Percentiles rank a stretch among this genome's conserved stretches.
Conservation (phyloP, 768 basidiomycete species). For the Cystofilobasidium bisporidii region DNA sequence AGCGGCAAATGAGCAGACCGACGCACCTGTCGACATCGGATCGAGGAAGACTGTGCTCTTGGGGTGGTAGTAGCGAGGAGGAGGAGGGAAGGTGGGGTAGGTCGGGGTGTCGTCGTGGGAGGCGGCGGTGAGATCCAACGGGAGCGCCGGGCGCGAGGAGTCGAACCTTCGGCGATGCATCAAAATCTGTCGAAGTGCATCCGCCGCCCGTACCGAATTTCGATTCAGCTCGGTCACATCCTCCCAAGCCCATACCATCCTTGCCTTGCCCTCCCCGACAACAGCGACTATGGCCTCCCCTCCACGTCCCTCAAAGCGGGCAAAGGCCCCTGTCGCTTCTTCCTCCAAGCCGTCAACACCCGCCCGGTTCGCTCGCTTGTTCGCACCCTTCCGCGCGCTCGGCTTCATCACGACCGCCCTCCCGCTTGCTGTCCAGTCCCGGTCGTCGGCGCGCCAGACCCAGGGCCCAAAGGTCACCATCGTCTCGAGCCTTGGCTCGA, state of each 20-base stretch:
- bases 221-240: neutral
- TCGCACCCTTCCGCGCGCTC: slow-evolving; percentile 90
- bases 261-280: neutral
- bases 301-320: slow-evolving; percentile 18
- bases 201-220: neutral
- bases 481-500: slow-evolving; percentile 72
- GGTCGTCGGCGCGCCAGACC: slow-evolving; percentile 71
- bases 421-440: slow-evolving; percentile 76
- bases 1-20: too few species aligned
- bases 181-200: too few species aligned
- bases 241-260: neutral
- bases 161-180: too few species aligned
- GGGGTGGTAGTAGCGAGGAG: too few species aligned
- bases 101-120: too few species aligned
- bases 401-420: slow-evolving; percentile 85
- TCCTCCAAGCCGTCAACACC: neutral
- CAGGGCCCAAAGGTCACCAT: slow-evolving; percentile 75
- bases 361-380: slow-evolving; percentile 44
- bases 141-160: too few species aligned
- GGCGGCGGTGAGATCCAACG: too few species aligned
- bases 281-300: slow-evolving; percentile 5
- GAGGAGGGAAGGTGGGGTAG: too few species aligned
- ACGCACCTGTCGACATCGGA: too few species aligned
- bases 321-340: slow-evolving; percentile 3
- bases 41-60: too few species aligned